These are phyloP conservation scores for Penicillium sp. DNA, from an alignment of 2,329 filamentous ascomycete genomes.

Conservation along the genomic window DNA sequence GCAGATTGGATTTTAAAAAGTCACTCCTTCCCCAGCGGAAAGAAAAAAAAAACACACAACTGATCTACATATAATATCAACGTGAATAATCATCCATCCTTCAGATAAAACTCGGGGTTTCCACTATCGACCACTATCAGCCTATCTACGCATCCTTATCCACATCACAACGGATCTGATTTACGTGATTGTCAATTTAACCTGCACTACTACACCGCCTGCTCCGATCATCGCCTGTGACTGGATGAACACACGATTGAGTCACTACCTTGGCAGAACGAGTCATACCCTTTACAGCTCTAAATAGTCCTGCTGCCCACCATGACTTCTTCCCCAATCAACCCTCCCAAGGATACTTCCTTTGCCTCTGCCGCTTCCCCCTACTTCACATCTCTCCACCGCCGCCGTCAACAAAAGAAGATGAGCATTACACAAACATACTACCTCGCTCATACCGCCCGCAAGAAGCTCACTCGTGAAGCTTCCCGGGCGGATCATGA, in stretches of 20 bases:
- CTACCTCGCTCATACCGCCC: constrained; percentile 95
- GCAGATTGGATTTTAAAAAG: background rate
- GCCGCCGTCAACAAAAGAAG: constrained; percentile 64
- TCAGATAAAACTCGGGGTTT: background rate
- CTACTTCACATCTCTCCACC: constrained; percentile 42
- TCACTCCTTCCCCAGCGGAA: background rate
- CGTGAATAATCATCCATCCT: background rate
- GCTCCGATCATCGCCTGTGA: constrained; percentile 17
- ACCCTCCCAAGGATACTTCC: constrained; percentile 18
- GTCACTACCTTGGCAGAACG: constrained; percentile 31
- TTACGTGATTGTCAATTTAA: background rate
- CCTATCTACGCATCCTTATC: background rate
- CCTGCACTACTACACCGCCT: constrained; percentile 25
- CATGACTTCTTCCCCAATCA: constrained; percentile 23
- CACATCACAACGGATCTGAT: background rate
- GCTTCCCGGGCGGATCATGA: constrained; percentile 90
- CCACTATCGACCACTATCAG: background rate
- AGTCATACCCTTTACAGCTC: constrained; percentile 26
- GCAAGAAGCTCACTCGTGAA: constrained; percentile 92
- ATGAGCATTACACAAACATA: constrained; percentile 99
- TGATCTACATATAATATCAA: background rate
- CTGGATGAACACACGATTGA: constrained; percentile 30
- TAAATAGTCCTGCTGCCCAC: constrained; percentile 23
- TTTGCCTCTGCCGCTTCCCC: constrained; percentile 34
- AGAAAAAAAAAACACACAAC: background rate